Conservation (phyloP, 129 eudicot species). For the Flaveria linearis region DNA sequence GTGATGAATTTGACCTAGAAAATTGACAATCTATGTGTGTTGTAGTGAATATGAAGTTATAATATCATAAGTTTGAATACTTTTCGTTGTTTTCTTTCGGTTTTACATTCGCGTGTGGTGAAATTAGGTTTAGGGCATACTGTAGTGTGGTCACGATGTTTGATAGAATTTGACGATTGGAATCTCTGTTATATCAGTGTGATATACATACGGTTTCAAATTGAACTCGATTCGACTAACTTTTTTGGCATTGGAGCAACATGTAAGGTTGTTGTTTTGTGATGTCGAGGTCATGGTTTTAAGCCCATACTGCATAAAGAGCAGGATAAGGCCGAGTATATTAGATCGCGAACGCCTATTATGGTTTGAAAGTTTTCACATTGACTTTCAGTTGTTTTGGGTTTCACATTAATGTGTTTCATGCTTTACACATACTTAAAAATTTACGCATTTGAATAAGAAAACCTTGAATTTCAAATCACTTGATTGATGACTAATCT, state of each 20-base stretch:
- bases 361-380: no score
- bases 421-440: neutral
- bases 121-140: constrained; percentile 27
- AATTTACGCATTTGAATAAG: neutral
- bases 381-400: no score
- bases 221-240: neutral
- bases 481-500: constrained; percentile 7
- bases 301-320: no score
- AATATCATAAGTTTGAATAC: neutral
- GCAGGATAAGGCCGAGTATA: no score
- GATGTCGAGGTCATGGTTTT: no score
- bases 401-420: neutral
- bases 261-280: no score
- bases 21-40: constrained; percentile 5
- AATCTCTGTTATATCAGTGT: neutral
- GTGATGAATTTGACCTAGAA: neutral
- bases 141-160: neutral
- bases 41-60: constrained; percentile 1
- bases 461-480: neutral
- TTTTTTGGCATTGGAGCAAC: no score
- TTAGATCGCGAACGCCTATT: no score
- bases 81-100: neutral
- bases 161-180: neutral
- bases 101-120: neutral
- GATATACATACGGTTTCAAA: neutral